These are phyloP conservation scores for Hylodesmum podocarpum DNA, from an alignment of 306 rosid species.

Conservation along the genomic window DNA sequence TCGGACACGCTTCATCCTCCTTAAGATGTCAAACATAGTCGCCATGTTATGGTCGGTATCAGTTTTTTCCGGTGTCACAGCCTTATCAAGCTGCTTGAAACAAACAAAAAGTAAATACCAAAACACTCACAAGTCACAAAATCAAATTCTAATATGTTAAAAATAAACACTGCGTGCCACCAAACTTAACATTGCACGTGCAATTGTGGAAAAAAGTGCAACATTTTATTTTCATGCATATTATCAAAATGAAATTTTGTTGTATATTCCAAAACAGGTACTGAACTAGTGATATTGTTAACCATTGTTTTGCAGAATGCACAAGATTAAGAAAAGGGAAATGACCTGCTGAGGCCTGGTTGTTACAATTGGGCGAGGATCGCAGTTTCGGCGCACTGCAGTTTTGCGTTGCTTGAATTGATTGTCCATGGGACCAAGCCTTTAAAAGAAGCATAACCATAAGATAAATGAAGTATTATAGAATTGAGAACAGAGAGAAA, in stretches of 20 bases:
- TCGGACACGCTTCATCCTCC: constrained; percentile 40
- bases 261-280: background rate
- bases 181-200: background rate
- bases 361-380: constrained; percentile 39
- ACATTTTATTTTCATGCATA: background rate
- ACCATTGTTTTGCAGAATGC: background rate
- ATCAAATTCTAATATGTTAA: background rate
- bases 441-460: background rate
- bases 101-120: constrained; percentile 10
- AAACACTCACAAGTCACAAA: background rate
- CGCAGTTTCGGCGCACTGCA: constrained; percentile 31
- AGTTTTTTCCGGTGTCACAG: constrained; percentile 45
- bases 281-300: background rate
- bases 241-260: background rate
- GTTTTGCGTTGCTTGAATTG: constrained; percentile 62
- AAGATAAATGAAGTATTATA: background rate
- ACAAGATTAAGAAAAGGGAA: background rate
- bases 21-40: constrained; percentile 62
- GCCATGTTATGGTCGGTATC: constrained; percentile 82
- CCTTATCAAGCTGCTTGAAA: constrained; percentile 55
- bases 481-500: background rate
- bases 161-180: background rate
- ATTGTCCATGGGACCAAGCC: constrained; percentile 89
- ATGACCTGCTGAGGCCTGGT: constrained; percentile 72
- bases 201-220: too few relatives aligned